Evolutionary conservation across 805 yeast species (phyloP).

Genomic region (Teunomyces barrocoloradensis): DNA sequence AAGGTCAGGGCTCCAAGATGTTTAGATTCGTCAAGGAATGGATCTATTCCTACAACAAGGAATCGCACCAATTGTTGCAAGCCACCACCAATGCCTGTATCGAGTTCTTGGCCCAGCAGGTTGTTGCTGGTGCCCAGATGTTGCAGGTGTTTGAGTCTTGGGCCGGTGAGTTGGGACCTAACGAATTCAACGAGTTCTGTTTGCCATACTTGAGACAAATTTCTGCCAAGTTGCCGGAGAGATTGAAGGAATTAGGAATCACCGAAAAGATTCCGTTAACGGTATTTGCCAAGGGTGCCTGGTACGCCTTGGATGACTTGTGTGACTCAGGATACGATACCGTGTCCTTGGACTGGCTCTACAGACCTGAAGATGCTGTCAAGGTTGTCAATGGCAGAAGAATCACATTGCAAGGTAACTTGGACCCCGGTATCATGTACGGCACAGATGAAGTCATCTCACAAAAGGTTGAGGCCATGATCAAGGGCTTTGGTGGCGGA

Average conservation of each 20-base stretch:
- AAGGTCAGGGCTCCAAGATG: constrained; percentile 93
- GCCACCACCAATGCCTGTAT: constrained; percentile 83
- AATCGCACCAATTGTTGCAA: constrained; percentile 67
- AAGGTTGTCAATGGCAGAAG: constrained; percentile 65
- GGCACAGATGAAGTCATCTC: constrained; percentile 83
- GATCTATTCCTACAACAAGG: constrained; percentile 78
- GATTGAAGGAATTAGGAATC: constrained; percentile 70
- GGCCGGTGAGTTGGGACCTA: constrained; percentile 96
- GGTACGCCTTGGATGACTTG: constrained; percentile 90
- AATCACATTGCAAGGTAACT: constrained; percentile 87
- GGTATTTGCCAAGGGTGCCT: constrained; percentile 92
- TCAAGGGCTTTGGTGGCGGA: constrained; percentile 90
- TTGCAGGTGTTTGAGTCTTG: constrained; percentile 95
- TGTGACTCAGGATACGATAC: constrained; percentile 79
- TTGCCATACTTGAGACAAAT: constrained; percentile 85
- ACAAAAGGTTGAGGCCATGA: constrained; percentile 81
- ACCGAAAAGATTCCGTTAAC: constrained; percentile 78
- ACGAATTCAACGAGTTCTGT: constrained; percentile 83
- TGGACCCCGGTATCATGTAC: constrained; percentile 93
- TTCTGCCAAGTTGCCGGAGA: constrained; percentile 59
- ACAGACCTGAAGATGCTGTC: constrained; percentile 82
- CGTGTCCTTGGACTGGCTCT: constrained; percentile 92
- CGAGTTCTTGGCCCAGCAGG: constrained; percentile 92
- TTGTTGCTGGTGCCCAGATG: constrained; percentile 97
- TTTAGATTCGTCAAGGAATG: constrained; percentile 90